These are phyloP conservation scores for Suillus spraguei DNA, from an alignment of 768 basidiomycete species.

Conservation along the genomic window DNA sequence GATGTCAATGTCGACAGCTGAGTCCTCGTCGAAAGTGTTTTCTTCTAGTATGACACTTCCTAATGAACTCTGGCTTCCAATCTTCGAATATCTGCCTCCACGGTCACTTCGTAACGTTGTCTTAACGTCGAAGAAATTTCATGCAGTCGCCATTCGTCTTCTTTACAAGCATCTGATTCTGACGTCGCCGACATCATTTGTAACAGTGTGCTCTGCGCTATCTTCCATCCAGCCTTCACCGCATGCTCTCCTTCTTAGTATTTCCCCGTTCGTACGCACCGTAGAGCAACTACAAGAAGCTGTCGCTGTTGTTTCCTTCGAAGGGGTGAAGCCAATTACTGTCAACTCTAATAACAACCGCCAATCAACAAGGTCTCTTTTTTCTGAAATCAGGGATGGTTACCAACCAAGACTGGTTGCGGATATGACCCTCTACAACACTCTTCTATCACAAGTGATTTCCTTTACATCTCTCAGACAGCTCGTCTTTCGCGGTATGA, in stretches of 20 bases:
- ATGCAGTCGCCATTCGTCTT: slow-evolving; percentile 26
- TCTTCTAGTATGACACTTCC: slow-evolving; percentile 26
- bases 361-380: slow-evolving; percentile 12
- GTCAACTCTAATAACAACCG: not conserved
- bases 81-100: slow-evolving; percentile 37
- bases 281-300: slow-evolving; percentile 32
- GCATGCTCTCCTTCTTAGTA: slow-evolving; percentile 18
- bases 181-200: slow-evolving; percentile 31
- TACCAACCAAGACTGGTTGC: slow-evolving; percentile 31
- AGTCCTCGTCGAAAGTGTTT: not conserved
- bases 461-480: slow-evolving; percentile 39
- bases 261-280: slow-evolving; percentile 8
- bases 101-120: slow-evolving; percentile 35
- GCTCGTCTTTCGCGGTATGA: slow-evolving; percentile 39
- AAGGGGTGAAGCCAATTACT: slow-evolving; percentile 18
- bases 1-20: not conserved
- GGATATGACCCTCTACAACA: slow-evolving; percentile 23
- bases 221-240: slow-evolving; percentile 14
- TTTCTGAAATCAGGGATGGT: slow-evolving; percentile 10
- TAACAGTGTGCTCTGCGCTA: not conserved
- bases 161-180: slow-evolving; percentile 32
- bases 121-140: slow-evolving; percentile 32
- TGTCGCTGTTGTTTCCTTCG: slow-evolving; percentile 22
- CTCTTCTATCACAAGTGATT: slow-evolving; percentile 23
- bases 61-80: slow-evolving; percentile 40